Base-by-base conservation (phyloP, 2,329 filamentous ascomycete species). In the Alternaria burnsii region DNA sequence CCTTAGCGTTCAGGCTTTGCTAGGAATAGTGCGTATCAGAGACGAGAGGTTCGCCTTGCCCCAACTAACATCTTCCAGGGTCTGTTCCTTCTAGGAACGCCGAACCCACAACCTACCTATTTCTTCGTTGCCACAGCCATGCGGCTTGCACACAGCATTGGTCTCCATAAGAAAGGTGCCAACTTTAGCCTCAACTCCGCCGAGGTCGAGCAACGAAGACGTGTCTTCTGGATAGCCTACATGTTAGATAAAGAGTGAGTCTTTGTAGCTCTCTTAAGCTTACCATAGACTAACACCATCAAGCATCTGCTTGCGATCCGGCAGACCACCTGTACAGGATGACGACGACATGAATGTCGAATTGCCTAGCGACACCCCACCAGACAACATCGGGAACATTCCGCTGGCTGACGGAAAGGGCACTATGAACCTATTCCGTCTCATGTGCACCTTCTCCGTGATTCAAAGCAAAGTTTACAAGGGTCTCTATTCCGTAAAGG, bases 391-490 rank as follows among this genome's bases (percentile, higher is more conserved):
- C 63, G 95, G 95, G 61, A 97, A 97, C 74, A 96, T 99, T 42
- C 93, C 94, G 5, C 82, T 98, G 40, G 89, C 91, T 4, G 92
- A 97, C 69, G 93, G 93, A 22, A 94, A 93, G 76, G 89, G 91
- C 58, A 97, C 97, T 75, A 91, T 97, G 84, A 99, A 99, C 73
- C 83, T 99, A 12, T 99, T 99, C 83, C 87, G 94, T 32, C 86
- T 94, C 40, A 94, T 97, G 88, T 97, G 93, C 76, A 91, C 93
- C 70, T 94, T 99, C 74, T 88, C 94, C 18, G 88, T 90, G 32
- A 97, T 99, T 62, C 92, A 97, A 78, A 95, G 93, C 78, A 93
- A 91, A 71, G 94, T 99, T 0, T 98, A 99, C 83, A 97, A 91
- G 80, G 88, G 89, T 54, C 83, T 99, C 0, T 99, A 99, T 79